These are phyloP conservation scores for Fusarium verticillioides DNA, from an alignment of 2,329 filamentous ascomycete species.

Conservation along the genomic window DNA sequence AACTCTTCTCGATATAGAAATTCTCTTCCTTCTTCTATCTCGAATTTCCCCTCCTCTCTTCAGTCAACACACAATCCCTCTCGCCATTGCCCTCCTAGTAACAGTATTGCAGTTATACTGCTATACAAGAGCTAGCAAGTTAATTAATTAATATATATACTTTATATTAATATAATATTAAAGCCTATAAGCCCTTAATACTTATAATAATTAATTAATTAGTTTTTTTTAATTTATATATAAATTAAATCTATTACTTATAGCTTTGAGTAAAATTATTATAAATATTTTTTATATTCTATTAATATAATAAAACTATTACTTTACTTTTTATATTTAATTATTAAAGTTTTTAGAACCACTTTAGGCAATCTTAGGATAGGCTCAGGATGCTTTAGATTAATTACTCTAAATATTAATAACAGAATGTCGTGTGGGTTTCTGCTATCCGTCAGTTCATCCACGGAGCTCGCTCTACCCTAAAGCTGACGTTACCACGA, in stretches of 20 bases:
- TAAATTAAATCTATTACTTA: too few species aligned
- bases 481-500: neutral
- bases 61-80: neutral
- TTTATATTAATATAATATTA: neutral
- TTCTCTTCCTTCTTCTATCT: neutral
- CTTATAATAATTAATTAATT: neutral
- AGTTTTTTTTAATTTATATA: too few species aligned
- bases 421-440: rapidly evolving
- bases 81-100: neutral
- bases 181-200: neutral
- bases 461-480: neutral
- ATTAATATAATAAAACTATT: too few species aligned
- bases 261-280: too few species aligned
- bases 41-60: neutral
- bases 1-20: neutral
- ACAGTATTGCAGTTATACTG: neutral
- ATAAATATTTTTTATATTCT: too few species aligned
- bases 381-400: neutral
- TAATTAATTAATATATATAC: neutral
- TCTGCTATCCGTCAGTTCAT: neutral
- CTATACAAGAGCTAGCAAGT: neutral
- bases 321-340: too few species aligned
- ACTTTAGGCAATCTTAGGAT: too few species aligned
- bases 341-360: too few species aligned
- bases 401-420: too few species aligned